Conservation (phyloP, 148 eudicot genomes). For the Rhododendron kiyosumense region DNA sequence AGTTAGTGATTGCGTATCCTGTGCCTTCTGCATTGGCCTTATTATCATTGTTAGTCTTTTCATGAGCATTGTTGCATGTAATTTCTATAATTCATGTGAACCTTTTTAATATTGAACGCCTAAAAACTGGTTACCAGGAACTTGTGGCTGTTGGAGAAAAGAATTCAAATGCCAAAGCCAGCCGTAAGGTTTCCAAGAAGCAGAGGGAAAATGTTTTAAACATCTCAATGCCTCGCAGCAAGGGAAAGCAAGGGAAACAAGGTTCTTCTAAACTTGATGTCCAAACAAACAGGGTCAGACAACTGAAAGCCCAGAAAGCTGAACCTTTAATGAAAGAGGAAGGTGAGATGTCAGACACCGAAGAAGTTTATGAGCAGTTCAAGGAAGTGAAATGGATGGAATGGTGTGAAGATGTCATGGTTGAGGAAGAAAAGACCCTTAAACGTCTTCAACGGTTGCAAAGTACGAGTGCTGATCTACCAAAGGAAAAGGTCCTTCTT, state of each 20-base stretch:
- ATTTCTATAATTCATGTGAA: not conserved
- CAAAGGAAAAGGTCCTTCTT: slow-evolving; percentile 80
- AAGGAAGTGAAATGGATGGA: slow-evolving; percentile 99
- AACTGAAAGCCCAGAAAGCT: slow-evolving; percentile 45
- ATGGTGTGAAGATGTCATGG: slow-evolving; percentile 99
- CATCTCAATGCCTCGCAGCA: slow-evolving; percentile 39
- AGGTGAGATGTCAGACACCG: slow-evolving; percentile 99
- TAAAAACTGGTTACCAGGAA: slow-evolving; percentile 50
- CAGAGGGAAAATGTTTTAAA: slow-evolving; percentile 34
- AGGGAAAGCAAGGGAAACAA: slow-evolving; percentile 53
- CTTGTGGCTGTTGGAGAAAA: slow-evolving; percentile 61
- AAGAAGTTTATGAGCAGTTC: slow-evolving; percentile 96
- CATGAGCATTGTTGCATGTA: not conserved
- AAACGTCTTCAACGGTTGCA: slow-evolving; percentile 87
- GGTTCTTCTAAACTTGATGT: slow-evolving; percentile 33
- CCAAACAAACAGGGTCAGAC: slow-evolving; percentile 40
- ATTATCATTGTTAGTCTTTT: not conserved
- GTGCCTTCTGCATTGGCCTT: not conserved
- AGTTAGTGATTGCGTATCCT: not conserved
- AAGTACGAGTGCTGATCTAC: slow-evolving; percentile 84
- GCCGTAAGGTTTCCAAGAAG: slow-evolving; percentile 63
- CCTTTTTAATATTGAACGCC: not conserved
- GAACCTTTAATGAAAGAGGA: slow-evolving; percentile 93
- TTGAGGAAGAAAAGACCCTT: slow-evolving; percentile 72
- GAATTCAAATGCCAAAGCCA: slow-evolving; percentile 48